These are phyloP conservation scores for Eutrema yunnanense DNA, from an alignment of 345 rosid genomes.

Conservation along the genomic window DNA sequence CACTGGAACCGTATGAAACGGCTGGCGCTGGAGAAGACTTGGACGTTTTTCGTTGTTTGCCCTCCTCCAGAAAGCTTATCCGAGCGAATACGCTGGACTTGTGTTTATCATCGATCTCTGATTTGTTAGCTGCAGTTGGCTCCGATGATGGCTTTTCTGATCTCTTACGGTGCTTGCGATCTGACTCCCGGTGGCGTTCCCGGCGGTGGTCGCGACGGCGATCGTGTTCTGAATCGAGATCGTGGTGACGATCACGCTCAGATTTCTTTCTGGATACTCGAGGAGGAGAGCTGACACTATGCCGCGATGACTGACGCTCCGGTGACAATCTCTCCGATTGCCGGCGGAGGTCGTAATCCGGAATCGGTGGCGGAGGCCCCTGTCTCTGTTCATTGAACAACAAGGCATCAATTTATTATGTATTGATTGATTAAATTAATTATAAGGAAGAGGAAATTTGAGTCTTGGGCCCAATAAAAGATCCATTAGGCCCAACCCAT, in stretches of 20 bases:
- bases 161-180: slow-evolving; percentile 18
- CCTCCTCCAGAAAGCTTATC: slow-evolving; percentile 66
- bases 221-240: slow-evolving; percentile 29
- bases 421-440: neutral
- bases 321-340: slow-evolving; percentile 17
- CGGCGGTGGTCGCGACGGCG: slow-evolving; percentile 28
- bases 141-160: slow-evolving; percentile 20
- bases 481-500: neutral
- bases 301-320: slow-evolving; percentile 2
- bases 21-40: slow-evolving; percentile 39
- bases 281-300: slow-evolving; percentile 43
- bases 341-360: slow-evolving; percentile 14
- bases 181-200: slow-evolving; percentile 13
- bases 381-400: slow-evolving; percentile 34
- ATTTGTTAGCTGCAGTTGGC: neutral
- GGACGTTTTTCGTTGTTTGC: slow-evolving; percentile 57
- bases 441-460: neutral
- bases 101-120: slow-evolving; percentile 28
- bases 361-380: slow-evolving; percentile 32
- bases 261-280: slow-evolving; percentile 54
- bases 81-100: slow-evolving; percentile 79
- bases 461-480: neutral
- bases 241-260: slow-evolving; percentile 32
- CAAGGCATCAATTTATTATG: slow-evolving; percentile 2
- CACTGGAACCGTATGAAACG: slow-evolving; percentile 55